Base-by-base conservation (phyloP, 352 stramenopile genomes). In the Phytopythium litorale region DNA sequence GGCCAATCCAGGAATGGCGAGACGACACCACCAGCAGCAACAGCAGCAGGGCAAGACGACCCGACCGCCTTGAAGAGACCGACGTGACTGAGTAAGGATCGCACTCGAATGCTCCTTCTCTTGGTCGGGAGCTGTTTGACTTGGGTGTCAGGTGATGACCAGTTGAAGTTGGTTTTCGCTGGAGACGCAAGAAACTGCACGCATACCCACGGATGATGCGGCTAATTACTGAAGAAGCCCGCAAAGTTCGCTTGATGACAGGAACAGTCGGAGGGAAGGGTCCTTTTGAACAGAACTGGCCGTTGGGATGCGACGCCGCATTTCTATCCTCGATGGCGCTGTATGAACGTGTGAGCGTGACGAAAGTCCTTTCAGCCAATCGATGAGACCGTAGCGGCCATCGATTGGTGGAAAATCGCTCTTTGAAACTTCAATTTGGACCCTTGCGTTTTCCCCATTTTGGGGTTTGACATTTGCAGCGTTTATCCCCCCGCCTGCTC, bases 51-150 rank as follows among this genome's bases (percentile, higher is more conserved):
- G 45, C 11, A 32, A 21, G 7, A 3, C 9, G 3, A 33, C 21
- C 46, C 33, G 23, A 52, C 7, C 51, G 51, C 15, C 53, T 49
- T 49, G 37, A 60, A 51, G 54, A 37, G 9, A 35, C 21, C 21
- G 46, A n/a, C 46, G 46, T n/a, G 23, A 51, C 9, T 11, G 45
- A 5, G 54, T 60, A 49, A 60, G 54, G 54, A 51, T 60, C 54
- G 54, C 38, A 7, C 7, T 13, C 25, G 54, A 60, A 32, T 58
- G 53, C 19, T 58, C 37, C n/a, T 58, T 58, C 35, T 58, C 53
- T 58, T 58, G 53, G 21, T 45, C 33, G 49, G 38, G 49, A 55
- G 49, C 50, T 56, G 7, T 28, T 28, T 7, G n/a, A 7, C 28
- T 51, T 49, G 54, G 35, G 54, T 50, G 37, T 50, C 35, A 60